A percentile compares a stretch with the other conserved stretches of the same genome.
Evolutionary conservation across 176 grass and related monocot species (phyloP).

Genomic region (Microstegium vimineum): DNA sequence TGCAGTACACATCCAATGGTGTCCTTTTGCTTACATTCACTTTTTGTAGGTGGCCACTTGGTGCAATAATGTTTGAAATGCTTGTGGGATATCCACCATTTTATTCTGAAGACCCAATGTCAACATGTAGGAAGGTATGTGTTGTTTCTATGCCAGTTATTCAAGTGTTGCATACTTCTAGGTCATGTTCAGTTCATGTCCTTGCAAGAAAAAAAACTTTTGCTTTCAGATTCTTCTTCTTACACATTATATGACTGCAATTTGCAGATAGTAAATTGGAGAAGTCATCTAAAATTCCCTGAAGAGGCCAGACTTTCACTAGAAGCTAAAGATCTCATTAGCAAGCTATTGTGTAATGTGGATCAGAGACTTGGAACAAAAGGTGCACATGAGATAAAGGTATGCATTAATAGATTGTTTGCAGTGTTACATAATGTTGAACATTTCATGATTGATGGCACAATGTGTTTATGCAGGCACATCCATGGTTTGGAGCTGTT

Average conservation of each 20-base stretch:
- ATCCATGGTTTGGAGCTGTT: constrained; percentile 72
- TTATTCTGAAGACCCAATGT: constrained; percentile 95
- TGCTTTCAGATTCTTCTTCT: constrained; percentile 7
- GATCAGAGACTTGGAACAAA: constrained; percentile 78
- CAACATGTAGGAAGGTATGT: constrained; percentile 85
- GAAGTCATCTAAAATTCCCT: constrained; percentile 89
- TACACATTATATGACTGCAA: neutral
- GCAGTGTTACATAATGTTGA: neutral
- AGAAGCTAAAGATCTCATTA: constrained; percentile 83
- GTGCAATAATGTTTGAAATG: constrained; percentile 99
- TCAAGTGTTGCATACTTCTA: neutral
- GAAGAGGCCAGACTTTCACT: constrained; percentile 78
- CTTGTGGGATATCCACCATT: constrained; percentile 97
- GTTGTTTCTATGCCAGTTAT: constrained; percentile 2
- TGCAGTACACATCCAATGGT: constrained; percentile 2
- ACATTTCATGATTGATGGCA: neutral
- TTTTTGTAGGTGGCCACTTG: constrained; percentile 85
- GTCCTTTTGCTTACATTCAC: constrained; percentile 14
- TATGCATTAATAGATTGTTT: neutral
- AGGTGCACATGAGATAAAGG: constrained; percentile 96
- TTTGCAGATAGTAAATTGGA: constrained; percentile 95
- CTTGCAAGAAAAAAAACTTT: neutral
- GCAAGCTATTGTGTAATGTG: constrained; percentile 79
- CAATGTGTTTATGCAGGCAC: constrained; percentile 41
- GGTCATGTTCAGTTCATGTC: neutral